These are phyloP conservation scores for Sapria himalayana DNA, from an alignment of 345 rosid genomes.

Conservation along the genomic window DNA sequence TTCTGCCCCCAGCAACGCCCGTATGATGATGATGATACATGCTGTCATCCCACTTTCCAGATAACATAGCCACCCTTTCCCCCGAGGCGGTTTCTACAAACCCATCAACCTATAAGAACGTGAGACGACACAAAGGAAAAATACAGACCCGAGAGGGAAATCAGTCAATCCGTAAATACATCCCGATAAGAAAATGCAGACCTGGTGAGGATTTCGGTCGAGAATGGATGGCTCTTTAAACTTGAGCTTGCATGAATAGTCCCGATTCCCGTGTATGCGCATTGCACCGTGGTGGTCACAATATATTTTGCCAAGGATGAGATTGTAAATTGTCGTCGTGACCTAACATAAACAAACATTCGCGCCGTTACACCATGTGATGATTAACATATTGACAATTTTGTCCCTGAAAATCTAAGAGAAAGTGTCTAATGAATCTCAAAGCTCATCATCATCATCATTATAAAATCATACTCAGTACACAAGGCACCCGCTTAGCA, in stretches of 20 bases:
- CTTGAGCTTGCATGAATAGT: conserved; percentile 72
- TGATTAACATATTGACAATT: too few relatives aligned
- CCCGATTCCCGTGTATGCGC: conserved; percentile 62
- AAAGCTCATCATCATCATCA: too few relatives aligned
- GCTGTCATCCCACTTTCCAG: conserved; percentile 94
- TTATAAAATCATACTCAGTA: too few relatives aligned
- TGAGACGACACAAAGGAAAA: too few relatives aligned
- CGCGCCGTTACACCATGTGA: too few relatives aligned
- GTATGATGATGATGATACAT: conserved; percentile 49
- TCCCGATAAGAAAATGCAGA: too few relatives aligned
- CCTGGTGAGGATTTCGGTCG: conserved; percentile 91
- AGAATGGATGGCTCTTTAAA: conserved; percentile 85
- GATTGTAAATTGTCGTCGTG: conserved; percentile 75
- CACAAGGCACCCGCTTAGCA: too few relatives aligned
- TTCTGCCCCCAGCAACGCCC: conserved; percentile 31
- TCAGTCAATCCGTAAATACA: too few relatives aligned
- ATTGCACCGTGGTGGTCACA: conserved; percentile 89
- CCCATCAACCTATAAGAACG: conserved; percentile 50
- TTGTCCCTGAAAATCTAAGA: conserved; percentile 1
- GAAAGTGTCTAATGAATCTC: too few relatives aligned
- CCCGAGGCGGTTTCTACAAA: conserved; percentile 56
- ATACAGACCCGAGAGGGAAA: too few relatives aligned
- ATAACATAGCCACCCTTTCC: conserved; percentile 45
- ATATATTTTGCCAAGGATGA: conserved; percentile 71
- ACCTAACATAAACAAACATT: conserved; percentile 49